phyloP scores from a whole-genome alignment of 2,329 filamentous ascomycete genomes.

The Exophiala xenobiotica region DNA sequence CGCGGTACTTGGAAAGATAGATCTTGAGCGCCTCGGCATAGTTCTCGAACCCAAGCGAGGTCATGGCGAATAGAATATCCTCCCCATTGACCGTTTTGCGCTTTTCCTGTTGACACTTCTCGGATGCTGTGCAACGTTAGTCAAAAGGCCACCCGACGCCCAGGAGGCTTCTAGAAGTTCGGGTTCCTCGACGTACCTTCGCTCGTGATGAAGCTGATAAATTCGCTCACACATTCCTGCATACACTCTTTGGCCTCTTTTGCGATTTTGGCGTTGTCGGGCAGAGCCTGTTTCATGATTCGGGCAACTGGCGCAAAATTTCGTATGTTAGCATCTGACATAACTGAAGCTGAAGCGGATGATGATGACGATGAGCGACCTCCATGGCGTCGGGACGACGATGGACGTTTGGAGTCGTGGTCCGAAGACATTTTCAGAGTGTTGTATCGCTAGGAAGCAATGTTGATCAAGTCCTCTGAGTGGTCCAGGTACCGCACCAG shows the following conservation, averaged over 20 bases:
- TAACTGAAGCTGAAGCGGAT: constrained; percentile 32
- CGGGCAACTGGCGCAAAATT: constrained; percentile 95
- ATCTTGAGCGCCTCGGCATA: constrained; percentile 98
- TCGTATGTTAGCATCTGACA: constrained; percentile 85
- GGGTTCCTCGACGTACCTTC: constrained; percentile 66
- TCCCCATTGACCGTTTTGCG: constrained; percentile 98
- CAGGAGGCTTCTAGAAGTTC: not conserved
- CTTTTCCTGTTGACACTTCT: constrained; percentile 99
- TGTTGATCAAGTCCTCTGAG: constrained; percentile 22
- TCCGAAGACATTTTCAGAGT: constrained; percentile 30
- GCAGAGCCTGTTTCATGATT: constrained; percentile 97
- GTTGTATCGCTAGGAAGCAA: constrained; percentile 11
- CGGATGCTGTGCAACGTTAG: constrained; percentile 67
- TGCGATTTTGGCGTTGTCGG: constrained; percentile 97
- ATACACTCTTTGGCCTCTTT: constrained; percentile 99
- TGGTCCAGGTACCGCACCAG: constrained; percentile 30
- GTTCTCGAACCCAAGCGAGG: constrained; percentile 96
- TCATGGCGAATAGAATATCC: constrained; percentile 98
- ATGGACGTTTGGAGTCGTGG: constrained; percentile 19
- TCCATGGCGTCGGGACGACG: constrained; percentile 34
- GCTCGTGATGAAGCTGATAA: constrained; percentile 99
- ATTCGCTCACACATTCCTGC: constrained; percentile 99
- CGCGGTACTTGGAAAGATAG: constrained; percentile 94
- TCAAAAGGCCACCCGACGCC: constrained; percentile 19
- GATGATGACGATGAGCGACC: constrained; percentile 47